Conservation (phyloP, 1,284 basidiomycete species). For the Ceratobasidium sp. region DNA sequence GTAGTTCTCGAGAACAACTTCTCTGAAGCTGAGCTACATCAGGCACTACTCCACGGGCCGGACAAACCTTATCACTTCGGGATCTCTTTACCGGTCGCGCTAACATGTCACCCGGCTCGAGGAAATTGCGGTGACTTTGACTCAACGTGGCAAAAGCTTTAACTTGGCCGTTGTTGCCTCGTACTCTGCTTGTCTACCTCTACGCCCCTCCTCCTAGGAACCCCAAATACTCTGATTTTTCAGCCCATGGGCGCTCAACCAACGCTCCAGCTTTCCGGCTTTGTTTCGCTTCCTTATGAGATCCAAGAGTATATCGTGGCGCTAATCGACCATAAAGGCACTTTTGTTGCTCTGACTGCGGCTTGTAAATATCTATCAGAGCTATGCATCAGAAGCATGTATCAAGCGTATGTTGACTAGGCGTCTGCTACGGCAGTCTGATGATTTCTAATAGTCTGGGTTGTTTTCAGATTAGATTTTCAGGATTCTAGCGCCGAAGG, state of each 20-base stretch:
- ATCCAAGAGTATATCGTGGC: slow-evolving; percentile 29
- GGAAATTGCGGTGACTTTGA: neutral
- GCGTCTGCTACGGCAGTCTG: neutral
- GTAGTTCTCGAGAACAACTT: too few species aligned
- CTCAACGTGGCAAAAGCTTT: neutral
- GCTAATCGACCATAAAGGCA: slow-evolving; percentile 2
- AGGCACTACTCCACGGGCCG: too few species aligned
- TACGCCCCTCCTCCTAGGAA: neutral
- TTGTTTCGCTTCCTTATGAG: slow-evolving; percentile 12
- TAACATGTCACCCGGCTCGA: too few species aligned
- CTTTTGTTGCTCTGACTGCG: slow-evolving; percentile 2
- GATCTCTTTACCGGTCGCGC: too few species aligned
- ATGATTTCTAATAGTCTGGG: neutral
- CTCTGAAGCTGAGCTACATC: too few species aligned
- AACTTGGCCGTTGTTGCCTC: neutral
- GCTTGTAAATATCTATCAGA: slow-evolving; percentile 24
- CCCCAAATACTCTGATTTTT: neutral
- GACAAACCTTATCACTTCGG: too few species aligned
- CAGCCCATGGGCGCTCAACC: slow-evolving; percentile 11
- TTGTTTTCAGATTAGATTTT: slow-evolving; percentile 4
- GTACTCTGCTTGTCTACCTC: neutral
- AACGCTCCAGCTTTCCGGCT: neutral
- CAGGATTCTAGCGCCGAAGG: neutral
- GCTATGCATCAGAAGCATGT: slow-evolving; percentile 11
- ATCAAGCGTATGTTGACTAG: slow-evolving; percentile 8